These are phyloP conservation scores for Tetrapyrgos nigripes DNA, from an alignment of 1,284 basidiomycete species.

Conservation along the genomic window DNA sequence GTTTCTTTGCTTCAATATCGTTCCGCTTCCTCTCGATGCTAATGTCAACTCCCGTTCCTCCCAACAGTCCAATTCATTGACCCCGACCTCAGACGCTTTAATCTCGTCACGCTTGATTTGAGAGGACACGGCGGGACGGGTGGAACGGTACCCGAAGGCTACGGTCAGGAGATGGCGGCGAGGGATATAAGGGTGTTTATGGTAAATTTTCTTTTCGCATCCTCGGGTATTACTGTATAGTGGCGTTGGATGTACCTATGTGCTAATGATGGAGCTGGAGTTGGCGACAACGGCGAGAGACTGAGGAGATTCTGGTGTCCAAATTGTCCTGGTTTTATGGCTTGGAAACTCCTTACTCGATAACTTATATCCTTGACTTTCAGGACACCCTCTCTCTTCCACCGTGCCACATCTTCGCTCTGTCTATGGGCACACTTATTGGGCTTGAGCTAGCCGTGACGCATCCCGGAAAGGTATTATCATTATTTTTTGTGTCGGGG, in stretches of 20 bases:
- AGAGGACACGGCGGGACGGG: slow-evolving; percentile 38
- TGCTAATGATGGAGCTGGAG: too few species aligned
- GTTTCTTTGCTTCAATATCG: too few species aligned
- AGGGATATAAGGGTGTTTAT: slow-evolving; percentile 42
- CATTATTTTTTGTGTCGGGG: slow-evolving; percentile 39
- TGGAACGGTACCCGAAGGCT: slow-evolving; percentile 29
- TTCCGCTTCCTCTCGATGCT: background rate
- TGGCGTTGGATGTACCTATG: too few species aligned
- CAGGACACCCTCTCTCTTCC: slow-evolving; percentile 41
- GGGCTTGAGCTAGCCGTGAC: slow-evolving; percentile 36
- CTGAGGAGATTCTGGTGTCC: too few species aligned
- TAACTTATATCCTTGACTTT: background rate
- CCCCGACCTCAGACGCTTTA: slow-evolving; percentile 40
- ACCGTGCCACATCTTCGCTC: slow-evolving; percentile 40
- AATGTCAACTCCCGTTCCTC: background rate
- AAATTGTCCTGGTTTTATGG: too few species aligned
- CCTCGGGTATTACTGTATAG: too few species aligned
- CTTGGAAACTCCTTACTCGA: too few species aligned
- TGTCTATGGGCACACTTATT: slow-evolving; percentile 42
- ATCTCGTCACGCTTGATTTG: slow-evolving; percentile 39
- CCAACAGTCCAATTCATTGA: slow-evolving; percentile 38
- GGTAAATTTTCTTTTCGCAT: too few species aligned
- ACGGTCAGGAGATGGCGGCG: slow-evolving; percentile 34
- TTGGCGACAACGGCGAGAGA: too few species aligned
- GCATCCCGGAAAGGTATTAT: slow-evolving; percentile 39